phyloP scores from a whole-genome alignment of 2,329 filamentous ascomycete genomes.

The Zalaria obscura region DNA sequence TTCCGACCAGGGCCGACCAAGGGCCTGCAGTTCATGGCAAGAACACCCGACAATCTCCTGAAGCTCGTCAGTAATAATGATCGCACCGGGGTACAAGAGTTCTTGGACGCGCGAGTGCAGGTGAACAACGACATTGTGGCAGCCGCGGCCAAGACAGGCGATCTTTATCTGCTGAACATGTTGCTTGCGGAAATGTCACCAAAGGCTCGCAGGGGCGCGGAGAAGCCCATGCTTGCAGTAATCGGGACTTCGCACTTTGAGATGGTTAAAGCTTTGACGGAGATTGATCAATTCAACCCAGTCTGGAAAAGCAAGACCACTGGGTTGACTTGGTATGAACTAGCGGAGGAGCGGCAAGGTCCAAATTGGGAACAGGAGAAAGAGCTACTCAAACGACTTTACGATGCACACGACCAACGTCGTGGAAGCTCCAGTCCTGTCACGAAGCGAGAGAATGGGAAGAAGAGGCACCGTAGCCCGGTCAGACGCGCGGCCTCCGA shows the following conservation, averaged over 20 bases:
- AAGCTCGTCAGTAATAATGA: constrained; percentile 35
- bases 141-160: constrained; percentile 80
- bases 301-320: constrained; percentile 52
- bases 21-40: constrained; percentile 34
- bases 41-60: constrained; percentile 32
- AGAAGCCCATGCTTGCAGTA: constrained; percentile 85
- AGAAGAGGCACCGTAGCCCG: constrained; percentile 9
- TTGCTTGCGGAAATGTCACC: constrained; percentile 41
- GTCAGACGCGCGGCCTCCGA: constrained; percentile 4
- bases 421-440: constrained; percentile 20
- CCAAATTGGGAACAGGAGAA: constrained; percentile 85
- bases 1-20: constrained; percentile 23
- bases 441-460: constrained; percentile 18
- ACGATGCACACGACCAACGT: constrained; percentile 34
- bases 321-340: constrained; percentile 73
- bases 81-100: constrained; percentile 31
- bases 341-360: constrained; percentile 68
- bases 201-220: constrained; percentile 50
- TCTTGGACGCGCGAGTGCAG: constrained; percentile 26
- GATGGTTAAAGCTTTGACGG: constrained; percentile 47
- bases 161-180: constrained; percentile 74
- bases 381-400: constrained; percentile 62
- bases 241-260: constrained; percentile 80
- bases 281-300: constrained; percentile 56
- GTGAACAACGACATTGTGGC: constrained; percentile 74